phyloP scores from a whole-genome alignment of 2,329 filamentous ascomycete species.

The Xylaria sp. region DNA sequence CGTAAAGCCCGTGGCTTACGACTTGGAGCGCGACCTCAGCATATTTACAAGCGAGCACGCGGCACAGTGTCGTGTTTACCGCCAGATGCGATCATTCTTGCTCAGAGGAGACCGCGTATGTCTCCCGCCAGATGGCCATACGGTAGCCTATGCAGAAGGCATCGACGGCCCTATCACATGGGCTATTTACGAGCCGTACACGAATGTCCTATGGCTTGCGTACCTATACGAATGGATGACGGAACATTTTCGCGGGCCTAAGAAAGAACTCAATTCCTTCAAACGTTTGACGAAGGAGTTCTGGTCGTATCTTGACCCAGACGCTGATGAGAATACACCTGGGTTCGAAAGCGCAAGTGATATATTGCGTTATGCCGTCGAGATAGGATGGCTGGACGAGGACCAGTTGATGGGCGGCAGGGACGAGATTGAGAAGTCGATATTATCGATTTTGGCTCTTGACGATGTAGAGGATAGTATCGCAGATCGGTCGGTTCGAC shows the following conservation, averaged over 20 bases:
- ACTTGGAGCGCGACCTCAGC: conserved; percentile 69
- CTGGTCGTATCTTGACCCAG: conserved; percentile 64
- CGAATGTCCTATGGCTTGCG: conserved; percentile 73
- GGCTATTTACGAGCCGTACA: conserved; percentile 68
- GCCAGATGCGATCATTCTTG: conserved; percentile 70
- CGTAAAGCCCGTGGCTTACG: conserved; percentile 61
- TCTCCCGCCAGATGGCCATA: conserved; percentile 60
- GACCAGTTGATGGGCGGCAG: conserved; percentile 60
- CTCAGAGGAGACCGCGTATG: conserved; percentile 63
- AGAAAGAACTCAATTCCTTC: conserved; percentile 60
- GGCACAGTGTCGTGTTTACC: conserved; percentile 70
- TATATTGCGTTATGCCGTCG: conserved; percentile 66
- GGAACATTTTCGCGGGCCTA: conserved; percentile 60
- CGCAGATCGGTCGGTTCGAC: conserved; percentile 38
- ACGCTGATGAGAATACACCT: conserved; percentile 59
- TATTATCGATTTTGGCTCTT: conserved; percentile 46
- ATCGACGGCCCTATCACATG: conserved; percentile 64
- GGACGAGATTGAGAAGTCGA: conserved; percentile 50
- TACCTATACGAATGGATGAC: conserved; percentile 68
- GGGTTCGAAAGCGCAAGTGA: conserved; percentile 67
- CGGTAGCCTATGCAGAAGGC: conserved; percentile 59
- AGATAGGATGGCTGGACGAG: conserved; percentile 67
- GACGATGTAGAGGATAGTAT: conserved; percentile 36
- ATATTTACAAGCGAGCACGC: conserved; percentile 71
- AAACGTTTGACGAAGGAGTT: conserved; percentile 62